Evolutionary conservation across 768 basidiomycete species (phyloP).

Genomic region (Termitomyces sp.): DNA sequence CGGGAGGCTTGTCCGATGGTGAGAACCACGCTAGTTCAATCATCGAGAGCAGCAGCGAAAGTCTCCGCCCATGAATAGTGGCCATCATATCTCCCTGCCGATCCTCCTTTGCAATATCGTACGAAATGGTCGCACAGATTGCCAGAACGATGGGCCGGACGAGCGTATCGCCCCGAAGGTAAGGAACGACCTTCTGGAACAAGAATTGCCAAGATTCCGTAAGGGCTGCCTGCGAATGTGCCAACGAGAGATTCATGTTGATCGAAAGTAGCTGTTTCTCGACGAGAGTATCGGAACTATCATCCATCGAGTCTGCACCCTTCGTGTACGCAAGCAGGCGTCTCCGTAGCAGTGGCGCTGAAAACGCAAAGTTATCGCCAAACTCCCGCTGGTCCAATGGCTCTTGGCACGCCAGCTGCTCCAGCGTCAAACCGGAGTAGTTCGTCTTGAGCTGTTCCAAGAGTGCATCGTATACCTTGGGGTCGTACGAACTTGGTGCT

Average conservation of each 20-base stretch:
- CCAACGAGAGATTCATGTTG: conserved; percentile 84
- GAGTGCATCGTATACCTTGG: conserved; percentile 65
- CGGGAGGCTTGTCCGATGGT: conserved; percentile 46
- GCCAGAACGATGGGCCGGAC: conserved; percentile 54
- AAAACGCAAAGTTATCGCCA: conserved; percentile 79
- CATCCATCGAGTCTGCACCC: conserved; percentile 35
- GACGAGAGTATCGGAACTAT: conserved; percentile 44
- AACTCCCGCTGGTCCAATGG: conserved; percentile 67
- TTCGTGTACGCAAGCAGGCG: conserved; percentile 52
- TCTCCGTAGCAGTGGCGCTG: conserved; percentile 51
- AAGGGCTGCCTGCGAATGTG: conserved; percentile 72
- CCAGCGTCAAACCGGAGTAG: conserved; percentile 61
- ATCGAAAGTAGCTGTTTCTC: conserved; percentile 65
- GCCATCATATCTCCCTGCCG: conserved; percentile 84
- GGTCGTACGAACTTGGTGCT: conserved; percentile 66
- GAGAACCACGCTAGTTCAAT: conserved; percentile 83
- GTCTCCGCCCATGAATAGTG: conserved; percentile 69
- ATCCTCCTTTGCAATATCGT: conserved; percentile 60
- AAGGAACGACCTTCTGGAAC: conserved; percentile 59
- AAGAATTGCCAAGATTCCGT: conserved; percentile 78
- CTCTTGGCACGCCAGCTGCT: conserved; percentile 61
- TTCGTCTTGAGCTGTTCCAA: conserved; percentile 41
- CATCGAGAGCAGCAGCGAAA: conserved; percentile 70
- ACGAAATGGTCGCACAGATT: conserved; percentile 62
- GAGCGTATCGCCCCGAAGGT: conserved; percentile 56